Conservation (phyloP, 345 rosid species). For the Linum tenue region DNA sequence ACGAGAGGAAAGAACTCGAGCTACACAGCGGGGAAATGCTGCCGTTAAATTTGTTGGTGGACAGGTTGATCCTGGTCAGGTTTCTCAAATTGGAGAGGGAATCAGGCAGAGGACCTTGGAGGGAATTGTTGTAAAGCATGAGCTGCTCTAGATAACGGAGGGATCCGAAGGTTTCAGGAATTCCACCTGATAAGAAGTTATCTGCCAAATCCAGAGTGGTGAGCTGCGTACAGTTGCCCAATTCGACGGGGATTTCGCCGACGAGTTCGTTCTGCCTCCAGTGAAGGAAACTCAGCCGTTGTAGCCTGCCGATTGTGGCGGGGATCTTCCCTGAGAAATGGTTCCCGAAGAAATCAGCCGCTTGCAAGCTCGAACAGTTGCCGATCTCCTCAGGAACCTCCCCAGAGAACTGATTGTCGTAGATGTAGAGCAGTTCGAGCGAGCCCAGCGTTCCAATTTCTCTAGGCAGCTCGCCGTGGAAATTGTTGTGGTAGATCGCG, state of each 20-base stretch:
- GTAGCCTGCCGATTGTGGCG: conserved; percentile 42
- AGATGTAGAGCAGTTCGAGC: conserved; percentile 57
- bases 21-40: conserved; percentile 54
- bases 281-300: conserved; percentile 53
- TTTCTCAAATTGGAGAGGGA: conserved; percentile 47
- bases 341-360: conserved; percentile 76
- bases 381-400: conserved; percentile 76
- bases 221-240: conserved; percentile 68
- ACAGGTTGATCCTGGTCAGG: conserved; percentile 79
- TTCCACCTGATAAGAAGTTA: conserved; percentile 52
- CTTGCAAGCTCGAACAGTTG: conserved; percentile 63
- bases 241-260: conserved; percentile 54
- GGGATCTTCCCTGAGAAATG: conserved; percentile 67
- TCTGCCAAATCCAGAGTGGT: conserved; percentile 82
- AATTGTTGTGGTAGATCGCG: conserved; percentile 65
- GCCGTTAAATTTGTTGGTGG: conserved; percentile 62
- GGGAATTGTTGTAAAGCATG: conserved; percentile 92
- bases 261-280: conserved; percentile 68
- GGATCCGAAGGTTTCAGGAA: conserved; percentile 50
- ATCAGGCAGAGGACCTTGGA: conserved; percentile 60
- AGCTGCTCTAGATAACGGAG: conserved; percentile 51
- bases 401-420: conserved; percentile 64
- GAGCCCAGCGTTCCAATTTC: conserved; percentile 48
- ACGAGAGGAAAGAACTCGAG: conserved; percentile 60
- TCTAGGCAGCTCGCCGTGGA: conserved; percentile 54